Evolutionary conservation across 805 yeast genomes (phyloP).

Genomic region (Ogataea zsoltii): DNA sequence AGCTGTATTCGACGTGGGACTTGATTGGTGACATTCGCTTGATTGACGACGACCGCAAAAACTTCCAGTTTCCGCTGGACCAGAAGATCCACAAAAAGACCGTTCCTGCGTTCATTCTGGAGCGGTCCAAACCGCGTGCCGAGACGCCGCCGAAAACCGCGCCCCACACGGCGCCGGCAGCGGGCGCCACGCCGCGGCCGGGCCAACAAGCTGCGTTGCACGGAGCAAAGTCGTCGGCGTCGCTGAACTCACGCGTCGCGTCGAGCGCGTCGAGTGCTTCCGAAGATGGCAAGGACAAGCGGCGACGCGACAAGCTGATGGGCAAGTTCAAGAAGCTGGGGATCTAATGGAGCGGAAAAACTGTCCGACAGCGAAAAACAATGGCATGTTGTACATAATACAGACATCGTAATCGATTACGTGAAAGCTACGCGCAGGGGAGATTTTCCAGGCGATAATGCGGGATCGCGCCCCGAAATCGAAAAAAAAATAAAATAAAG

Average conservation of each 20-base stretch:
- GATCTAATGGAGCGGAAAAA: too few species aligned
- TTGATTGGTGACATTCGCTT: slow-evolving; percentile 34
- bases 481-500: too few species aligned
- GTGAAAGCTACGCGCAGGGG: too few species aligned
- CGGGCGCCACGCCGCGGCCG: background rate
- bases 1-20: slow-evolving; percentile 50
- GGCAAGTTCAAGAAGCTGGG: slow-evolving; percentile 26
- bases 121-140: slow-evolving; percentile 18
- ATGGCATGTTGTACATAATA: too few species aligned
- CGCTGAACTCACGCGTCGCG: slow-evolving; percentile 5
- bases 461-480: too few species aligned
- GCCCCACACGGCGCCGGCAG: slow-evolving; percentile 1
- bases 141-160: slow-evolving; percentile 1
- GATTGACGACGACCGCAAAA: slow-evolving; percentile 27
- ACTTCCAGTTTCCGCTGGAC: slow-evolving; percentile 29
- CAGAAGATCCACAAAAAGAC: slow-evolving; percentile 15
- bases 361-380: too few species aligned
- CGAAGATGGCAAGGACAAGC: slow-evolving; percentile 10
- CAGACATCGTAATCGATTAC: too few species aligned
- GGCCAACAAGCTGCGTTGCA: background rate
- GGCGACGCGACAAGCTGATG: slow-evolving; percentile 25
- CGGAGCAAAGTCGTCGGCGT: background rate
- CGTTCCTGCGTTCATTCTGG: slow-evolving; percentile 26
- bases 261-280: slow-evolving; percentile 9
- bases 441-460: background rate